Percentiles rank a stretch among this genome's conserved stretches.
phyloP scores from a whole-genome alignment of 2,329 filamentous ascomycete genomes.

The Phialophora tarda region DNA sequence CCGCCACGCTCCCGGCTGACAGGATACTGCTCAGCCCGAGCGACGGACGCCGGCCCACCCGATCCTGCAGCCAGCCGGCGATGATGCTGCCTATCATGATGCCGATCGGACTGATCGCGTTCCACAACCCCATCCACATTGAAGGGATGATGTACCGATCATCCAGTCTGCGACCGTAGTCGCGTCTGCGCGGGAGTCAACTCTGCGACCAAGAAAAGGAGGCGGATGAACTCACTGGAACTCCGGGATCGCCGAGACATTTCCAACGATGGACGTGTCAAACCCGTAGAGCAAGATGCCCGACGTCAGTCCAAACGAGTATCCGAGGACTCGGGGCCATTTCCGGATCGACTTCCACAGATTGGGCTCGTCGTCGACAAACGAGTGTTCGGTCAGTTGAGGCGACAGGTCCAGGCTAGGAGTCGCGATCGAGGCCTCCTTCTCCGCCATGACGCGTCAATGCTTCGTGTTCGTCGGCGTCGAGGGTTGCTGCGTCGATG shows the following conservation, averaged over 20 bases:
- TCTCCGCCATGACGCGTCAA: slow-evolving; percentile 9
- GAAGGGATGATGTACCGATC: slow-evolving; percentile 50
- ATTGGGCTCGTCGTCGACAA: slow-evolving; percentile 18
- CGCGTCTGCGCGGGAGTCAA: slow-evolving; percentile 24
- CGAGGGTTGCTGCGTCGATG: not conserved
- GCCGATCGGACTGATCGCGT: slow-evolving; percentile 49
- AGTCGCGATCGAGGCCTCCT: not conserved
- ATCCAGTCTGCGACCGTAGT: slow-evolving; percentile 46
- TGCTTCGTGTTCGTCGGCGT: not conserved
- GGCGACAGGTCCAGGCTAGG: slow-evolving; percentile 13
- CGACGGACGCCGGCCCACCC: slow-evolving; percentile 47
- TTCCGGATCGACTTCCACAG: slow-evolving; percentile 29
- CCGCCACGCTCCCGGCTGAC: slow-evolving; percentile 47
- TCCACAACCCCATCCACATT: slow-evolving; percentile 55
- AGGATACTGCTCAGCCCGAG: slow-evolving; percentile 48
- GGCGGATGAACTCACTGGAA: slow-evolving; percentile 38
- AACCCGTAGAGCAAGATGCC: slow-evolving; percentile 45
- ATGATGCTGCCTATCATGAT: slow-evolving; percentile 48
- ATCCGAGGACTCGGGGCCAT: slow-evolving; percentile 32
- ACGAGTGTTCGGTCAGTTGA: slow-evolving; percentile 11
- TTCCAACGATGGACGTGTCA: slow-evolving; percentile 44
- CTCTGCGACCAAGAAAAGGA: not conserved
- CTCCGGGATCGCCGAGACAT: slow-evolving; percentile 42
- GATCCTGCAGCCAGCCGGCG: slow-evolving; percentile 51
- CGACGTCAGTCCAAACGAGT: slow-evolving; percentile 27